A percentile compares a stretch with the other conserved stretches of the same genome.
Conservation (phyloP, 1,284 basidiomycete genomes). For the Exsudoporus floridanus region DNA sequence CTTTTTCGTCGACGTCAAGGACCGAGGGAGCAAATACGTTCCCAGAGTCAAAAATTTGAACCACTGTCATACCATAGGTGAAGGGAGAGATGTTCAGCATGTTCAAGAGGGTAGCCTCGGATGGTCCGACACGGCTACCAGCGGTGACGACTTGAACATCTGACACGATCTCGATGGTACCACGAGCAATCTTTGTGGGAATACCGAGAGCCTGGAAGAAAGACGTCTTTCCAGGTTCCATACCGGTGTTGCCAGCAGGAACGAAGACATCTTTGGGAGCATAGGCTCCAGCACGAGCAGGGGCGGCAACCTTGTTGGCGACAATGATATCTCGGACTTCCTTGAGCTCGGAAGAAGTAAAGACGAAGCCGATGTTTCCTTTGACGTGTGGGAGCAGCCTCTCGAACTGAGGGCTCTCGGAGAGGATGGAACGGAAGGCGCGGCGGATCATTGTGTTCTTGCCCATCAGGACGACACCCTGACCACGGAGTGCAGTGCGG, state of each 20-base stretch:
- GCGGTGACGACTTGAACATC: conserved; percentile 95
- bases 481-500: conserved; percentile 93
- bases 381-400: conserved; percentile 93
- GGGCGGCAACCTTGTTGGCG: conserved; percentile 97
- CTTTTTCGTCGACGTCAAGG: conserved; percentile 91
- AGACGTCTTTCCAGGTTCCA: conserved; percentile 99
- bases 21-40: conserved; percentile 90
- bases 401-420: conserved; percentile 93
- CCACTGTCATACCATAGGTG: conserved; percentile 98
- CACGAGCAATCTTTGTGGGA: conserved; percentile 99
- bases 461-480: conserved; percentile 98
- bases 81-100: conserved; percentile 99
- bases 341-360: conserved; percentile 92
- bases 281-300: conserved; percentile 96
- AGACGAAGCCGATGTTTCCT: conserved; percentile 99
- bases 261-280: conserved; percentile 92
- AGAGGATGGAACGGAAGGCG: conserved; percentile 87
- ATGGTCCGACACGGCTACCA: conserved; percentile 92
- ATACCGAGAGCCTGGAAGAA: conserved; percentile 99
- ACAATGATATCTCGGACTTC: conserved; percentile 91
- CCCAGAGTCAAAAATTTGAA: conserved; percentile 91
- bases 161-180: conserved; percentile 99
- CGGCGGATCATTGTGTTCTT: conserved; percentile 99
- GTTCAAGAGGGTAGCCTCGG: conserved; percentile 98
- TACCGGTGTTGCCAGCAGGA: conserved; percentile 97